A percentile compares a stretch with the other conserved stretches of the same genome.
Evolutionary conservation across 495 filamentous ascomycete genomes (phyloP).

Genomic region (Penicillium atrosanguineum): DNA sequence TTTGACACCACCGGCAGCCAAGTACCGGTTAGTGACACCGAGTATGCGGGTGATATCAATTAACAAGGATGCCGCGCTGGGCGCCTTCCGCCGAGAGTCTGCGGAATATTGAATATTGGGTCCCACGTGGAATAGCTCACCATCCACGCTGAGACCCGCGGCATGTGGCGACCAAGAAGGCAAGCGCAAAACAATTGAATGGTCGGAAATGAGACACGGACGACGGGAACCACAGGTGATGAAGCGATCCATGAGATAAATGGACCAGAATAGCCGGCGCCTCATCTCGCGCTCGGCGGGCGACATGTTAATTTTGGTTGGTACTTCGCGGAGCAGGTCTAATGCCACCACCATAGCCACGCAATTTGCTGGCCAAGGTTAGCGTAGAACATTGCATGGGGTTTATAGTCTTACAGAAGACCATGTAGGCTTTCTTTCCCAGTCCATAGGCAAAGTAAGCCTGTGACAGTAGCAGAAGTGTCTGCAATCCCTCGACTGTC

Average conservation of each 20-base stretch:
- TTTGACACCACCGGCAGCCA: constrained; percentile 80
- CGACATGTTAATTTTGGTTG: constrained; percentile 52
- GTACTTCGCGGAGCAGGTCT: constrained; percentile 70
- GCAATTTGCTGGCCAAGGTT: constrained; percentile 57
- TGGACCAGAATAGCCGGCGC: constrained; percentile 77
- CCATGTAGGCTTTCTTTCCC: constrained; percentile 83
- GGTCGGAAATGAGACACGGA: constrained; percentile 71
- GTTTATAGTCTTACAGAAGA: constrained; percentile 57
- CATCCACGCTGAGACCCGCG: constrained; percentile 57
- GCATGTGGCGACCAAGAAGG: constrained; percentile 63
- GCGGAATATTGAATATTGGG: constrained; percentile 67
- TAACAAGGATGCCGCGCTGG: constrained; percentile 69
- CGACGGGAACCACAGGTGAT: constrained; percentile 74
- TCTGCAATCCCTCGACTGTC: constrained; percentile 70
- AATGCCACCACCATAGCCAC: constrained; percentile 79
- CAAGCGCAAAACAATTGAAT: constrained; percentile 67
- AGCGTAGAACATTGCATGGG: constrained; percentile 9
- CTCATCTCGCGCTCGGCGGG: constrained; percentile 68
- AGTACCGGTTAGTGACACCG: constrained; percentile 78
- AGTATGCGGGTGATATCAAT: constrained; percentile 81
- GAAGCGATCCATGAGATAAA: constrained; percentile 80
- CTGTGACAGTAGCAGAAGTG: constrained; percentile 71
- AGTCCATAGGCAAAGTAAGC: constrained; percentile 74
- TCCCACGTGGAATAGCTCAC: constrained; percentile 72
- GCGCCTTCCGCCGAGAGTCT: constrained; percentile 62